Base-by-base conservation (phyloP, 2,329 filamentous ascomycete species). In the Didymella exigua region DNA sequence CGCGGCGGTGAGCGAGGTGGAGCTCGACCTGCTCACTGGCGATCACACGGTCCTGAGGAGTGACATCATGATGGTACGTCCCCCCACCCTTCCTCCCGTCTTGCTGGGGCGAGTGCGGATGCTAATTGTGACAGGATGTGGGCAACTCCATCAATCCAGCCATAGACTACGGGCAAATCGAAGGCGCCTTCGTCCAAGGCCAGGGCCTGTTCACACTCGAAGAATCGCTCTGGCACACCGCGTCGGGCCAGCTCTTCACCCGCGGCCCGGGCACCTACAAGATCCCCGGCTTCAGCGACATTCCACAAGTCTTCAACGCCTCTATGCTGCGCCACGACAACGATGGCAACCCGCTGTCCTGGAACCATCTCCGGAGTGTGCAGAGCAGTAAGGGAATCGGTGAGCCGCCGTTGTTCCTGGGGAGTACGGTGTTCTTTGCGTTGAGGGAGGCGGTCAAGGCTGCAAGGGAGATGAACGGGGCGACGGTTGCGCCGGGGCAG, bases 21-120 rank as follows among this genome's bases (percentile, higher is more conserved):
- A 97, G 75, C 80, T 98, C 38, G 95, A 99, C 74, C 90, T 91
- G 0, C 79, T 99, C 18, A 98, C 93, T 0, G 93, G 93, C 30
- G 90, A 93, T 56, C 96, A 91, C 89, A 97, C 93, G 0, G 92
- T 90, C 54, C 75, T 91, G 8, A 86, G 92, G 16, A 89, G 91
- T 1, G 93, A 99, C 70, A 85, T 99, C 74, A 95, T 96, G 77
- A 98, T 98, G 93, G 72, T 70, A 63, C 50, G 61, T 27, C 3
- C 13, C 24, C 11, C 14, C n/a, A 7, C 24, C 11, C 2, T 11
- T 5, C 1, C 4, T 23, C 16, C 16, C 23, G 37, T 5, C 26
- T n/a, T n/a, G n/a, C n/a, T n/a, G n/a, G n/a, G n/a, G n/a, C n/a
- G n/a, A n/a, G n/a, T n/a, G n/a, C n/a, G n/a, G n/a, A n/a, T 5